phyloP scores from a whole-genome alignment of 208 protist genomes.

The Wallacemonas rigidus region DNA sequence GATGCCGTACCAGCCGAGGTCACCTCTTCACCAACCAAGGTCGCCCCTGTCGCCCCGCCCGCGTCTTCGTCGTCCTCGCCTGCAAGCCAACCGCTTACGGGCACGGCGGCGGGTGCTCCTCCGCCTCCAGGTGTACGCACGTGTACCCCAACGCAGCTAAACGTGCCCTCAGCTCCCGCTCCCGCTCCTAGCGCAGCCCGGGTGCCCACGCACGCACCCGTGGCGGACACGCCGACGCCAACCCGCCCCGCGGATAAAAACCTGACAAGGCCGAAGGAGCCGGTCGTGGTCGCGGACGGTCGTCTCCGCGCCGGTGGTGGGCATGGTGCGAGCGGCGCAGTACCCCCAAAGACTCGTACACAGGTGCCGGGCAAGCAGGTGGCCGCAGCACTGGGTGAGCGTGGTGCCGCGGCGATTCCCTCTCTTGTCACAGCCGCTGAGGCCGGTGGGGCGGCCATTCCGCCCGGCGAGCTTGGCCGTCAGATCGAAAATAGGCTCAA shows the following conservation, averaged over 20 bases:
- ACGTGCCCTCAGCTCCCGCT: neutral
- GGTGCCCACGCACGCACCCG: neutral
- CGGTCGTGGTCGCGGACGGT: no score
- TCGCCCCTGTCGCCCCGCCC: no score
- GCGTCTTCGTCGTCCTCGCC: no score
- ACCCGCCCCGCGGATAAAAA: neutral
- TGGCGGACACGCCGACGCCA: neutral
- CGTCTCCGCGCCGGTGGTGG: neutral
- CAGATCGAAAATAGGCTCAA: neutral
- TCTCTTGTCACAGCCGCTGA: neutral
- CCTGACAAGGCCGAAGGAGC: neutral
- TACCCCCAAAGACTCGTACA: neutral
- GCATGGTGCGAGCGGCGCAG: neutral
- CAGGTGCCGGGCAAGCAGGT: neutral
- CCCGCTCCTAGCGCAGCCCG: neutral
- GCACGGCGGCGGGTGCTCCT: neutral
- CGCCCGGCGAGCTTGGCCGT: constrained; percentile 3
- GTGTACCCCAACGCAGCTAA: constrained; percentile 15
- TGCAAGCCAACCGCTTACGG: neutral
- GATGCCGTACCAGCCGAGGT: neutral
- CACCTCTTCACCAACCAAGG: neutral
- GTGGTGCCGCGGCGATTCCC: neutral
- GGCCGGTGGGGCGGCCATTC: neutral
- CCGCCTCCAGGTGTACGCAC: constrained; percentile 8
- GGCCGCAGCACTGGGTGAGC: neutral